Evolutionary conservation across 2,329 filamentous ascomycete genomes (phyloP).

Genomic region (Aspergillus quadricinctus): DNA sequence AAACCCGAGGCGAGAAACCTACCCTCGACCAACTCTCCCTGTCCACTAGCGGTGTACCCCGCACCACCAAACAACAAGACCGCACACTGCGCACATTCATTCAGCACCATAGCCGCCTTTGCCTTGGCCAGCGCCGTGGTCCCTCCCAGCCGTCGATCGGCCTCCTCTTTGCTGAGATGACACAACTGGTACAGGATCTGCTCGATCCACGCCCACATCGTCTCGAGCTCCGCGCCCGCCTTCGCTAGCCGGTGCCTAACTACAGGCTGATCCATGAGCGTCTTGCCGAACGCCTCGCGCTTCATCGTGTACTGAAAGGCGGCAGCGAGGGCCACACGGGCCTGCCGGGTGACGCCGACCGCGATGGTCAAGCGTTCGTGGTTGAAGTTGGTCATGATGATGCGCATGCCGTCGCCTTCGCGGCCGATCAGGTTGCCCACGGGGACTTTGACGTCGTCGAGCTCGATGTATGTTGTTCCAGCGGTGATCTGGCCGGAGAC

Average conservation of each 20-base stretch:
- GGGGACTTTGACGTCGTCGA: slow-evolving; percentile 70
- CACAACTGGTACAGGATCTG: slow-evolving; percentile 66
- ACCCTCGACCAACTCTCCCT: slow-evolving; percentile 68
- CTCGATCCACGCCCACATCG: slow-evolving; percentile 68
- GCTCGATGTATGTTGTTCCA: slow-evolving; percentile 71
- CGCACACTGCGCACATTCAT: slow-evolving; percentile 66
- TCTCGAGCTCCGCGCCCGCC: slow-evolving; percentile 63
- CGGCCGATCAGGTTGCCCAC: slow-evolving; percentile 64
- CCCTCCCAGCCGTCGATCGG: slow-evolving; percentile 58
- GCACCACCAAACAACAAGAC: slow-evolving; percentile 70
- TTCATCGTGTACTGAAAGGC: slow-evolving; percentile 62
- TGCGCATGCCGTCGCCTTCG: slow-evolving; percentile 68
- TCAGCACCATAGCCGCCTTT: slow-evolving; percentile 65
- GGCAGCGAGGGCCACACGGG: slow-evolving; percentile 55
- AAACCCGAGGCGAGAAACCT: slow-evolving; percentile 33
- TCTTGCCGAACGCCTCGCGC: slow-evolving; percentile 64
- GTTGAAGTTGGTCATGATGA: slow-evolving; percentile 77
- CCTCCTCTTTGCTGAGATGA: slow-evolving; percentile 49
- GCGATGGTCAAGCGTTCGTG: slow-evolving; percentile 68
- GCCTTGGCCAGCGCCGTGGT: slow-evolving; percentile 70
- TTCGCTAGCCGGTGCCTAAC: slow-evolving; percentile 70
- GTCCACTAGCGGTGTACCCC: slow-evolving; percentile 64
- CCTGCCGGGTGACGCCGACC: slow-evolving; percentile 59
- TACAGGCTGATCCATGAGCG: slow-evolving; percentile 69
- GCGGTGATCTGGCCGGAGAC: slow-evolving; percentile 61